These are phyloP conservation scores for Athelia psychrophila DNA, from an alignment of 1,284 basidiomycete species.

Conservation along the genomic window DNA sequence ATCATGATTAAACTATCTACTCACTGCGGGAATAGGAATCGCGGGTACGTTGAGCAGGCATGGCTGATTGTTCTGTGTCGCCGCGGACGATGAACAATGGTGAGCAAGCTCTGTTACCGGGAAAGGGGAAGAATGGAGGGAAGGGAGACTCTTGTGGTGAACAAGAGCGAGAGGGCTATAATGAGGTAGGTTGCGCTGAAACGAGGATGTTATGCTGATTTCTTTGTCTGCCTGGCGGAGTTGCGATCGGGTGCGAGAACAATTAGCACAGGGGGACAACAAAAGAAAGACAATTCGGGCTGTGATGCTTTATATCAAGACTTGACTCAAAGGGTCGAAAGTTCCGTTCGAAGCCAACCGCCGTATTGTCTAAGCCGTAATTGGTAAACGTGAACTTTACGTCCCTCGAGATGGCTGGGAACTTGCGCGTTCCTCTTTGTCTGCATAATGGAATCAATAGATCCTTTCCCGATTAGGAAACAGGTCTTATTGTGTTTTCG, in stretches of 20 bases:
- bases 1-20: constrained; percentile 22
- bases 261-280: constrained; percentile 62
- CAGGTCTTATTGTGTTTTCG: neutral
- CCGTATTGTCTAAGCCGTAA: constrained; percentile 13
- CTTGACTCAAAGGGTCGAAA: constrained; percentile 19
- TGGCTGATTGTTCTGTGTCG: constrained; percentile 46
- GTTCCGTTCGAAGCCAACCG: constrained; percentile 24
- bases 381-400: constrained; percentile 5
- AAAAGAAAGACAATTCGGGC: constrained; percentile 56
- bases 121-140: constrained; percentile 24
- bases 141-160: constrained; percentile 16
- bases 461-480: neutral
- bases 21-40: constrained; percentile 63
- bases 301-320: constrained; percentile 60
- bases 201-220: constrained; percentile 29
- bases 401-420: neutral
- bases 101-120: constrained; percentile 12
- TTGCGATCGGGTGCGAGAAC: constrained; percentile 46
- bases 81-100: constrained; percentile 18
- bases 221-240: constrained; percentile 40
- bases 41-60: constrained; percentile 75
- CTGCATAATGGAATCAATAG: neutral
- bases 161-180: constrained; percentile 31
- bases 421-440: neutral
- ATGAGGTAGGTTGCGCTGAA: constrained; percentile 41